Percentiles rank a stretch among this genome's conserved stretches.
Conservation (phyloP, 2,329 filamentous ascomycete genomes). For the Fusarium sp. region DNA sequence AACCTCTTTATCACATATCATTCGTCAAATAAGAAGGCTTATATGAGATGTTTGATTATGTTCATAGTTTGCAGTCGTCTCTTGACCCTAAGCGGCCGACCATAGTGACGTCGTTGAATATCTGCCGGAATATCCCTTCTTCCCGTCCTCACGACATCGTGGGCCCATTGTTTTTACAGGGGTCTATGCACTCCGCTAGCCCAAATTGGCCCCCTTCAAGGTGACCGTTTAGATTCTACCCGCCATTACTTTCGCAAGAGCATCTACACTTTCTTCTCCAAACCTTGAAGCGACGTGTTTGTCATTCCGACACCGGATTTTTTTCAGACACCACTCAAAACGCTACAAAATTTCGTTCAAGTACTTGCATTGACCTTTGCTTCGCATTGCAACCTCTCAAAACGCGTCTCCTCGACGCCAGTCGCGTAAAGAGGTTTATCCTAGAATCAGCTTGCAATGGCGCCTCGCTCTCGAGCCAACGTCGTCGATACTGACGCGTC, state of each 20-base stretch:
- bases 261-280: constrained; percentile 47
- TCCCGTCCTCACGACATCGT: constrained; percentile 42
- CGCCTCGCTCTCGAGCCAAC: constrained; percentile 66
- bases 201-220: constrained; percentile 52
- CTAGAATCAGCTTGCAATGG: constrained; percentile 59
- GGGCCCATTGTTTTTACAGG: constrained; percentile 42
- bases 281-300: constrained; percentile 27
- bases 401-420: constrained; percentile 62
- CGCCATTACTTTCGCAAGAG: constrained; percentile 51
- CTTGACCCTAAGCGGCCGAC: not conserved
- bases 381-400: constrained; percentile 38
- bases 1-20: not conserved
- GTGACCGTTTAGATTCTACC: constrained; percentile 54
- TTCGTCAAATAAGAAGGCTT: no score
- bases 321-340: constrained; percentile 8
- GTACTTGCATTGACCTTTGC: constrained; percentile 14
- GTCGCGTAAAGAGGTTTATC: constrained; percentile 67
- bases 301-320: constrained; percentile 19
- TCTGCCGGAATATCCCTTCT: constrained; percentile 47
- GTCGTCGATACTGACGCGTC: constrained; percentile 72
- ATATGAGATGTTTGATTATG: not conserved
- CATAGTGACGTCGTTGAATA: constrained; percentile 44
- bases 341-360: constrained; percentile 3
- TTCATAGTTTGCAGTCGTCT: not conserved
- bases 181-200: constrained; percentile 51